Conservation (phyloP, 2,329 filamentous ascomycete genomes). For the Talaromyces sp. region DNA sequence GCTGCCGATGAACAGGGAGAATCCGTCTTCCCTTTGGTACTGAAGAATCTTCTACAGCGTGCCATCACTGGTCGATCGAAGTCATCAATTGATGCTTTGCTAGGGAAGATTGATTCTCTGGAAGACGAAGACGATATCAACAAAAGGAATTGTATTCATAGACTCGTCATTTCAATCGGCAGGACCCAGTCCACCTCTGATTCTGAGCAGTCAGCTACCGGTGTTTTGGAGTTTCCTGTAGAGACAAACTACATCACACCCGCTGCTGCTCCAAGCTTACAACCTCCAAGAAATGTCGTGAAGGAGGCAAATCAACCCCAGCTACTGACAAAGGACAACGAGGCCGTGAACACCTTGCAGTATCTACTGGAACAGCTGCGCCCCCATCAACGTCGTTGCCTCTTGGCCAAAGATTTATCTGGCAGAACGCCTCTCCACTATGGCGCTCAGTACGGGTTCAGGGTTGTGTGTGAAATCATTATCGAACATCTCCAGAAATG, state of each 20-base stretch:
- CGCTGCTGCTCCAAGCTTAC: conserved; percentile 61
- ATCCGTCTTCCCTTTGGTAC: conserved; percentile 60
- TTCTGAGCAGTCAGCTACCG: conserved; percentile 48
- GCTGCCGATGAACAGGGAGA: conserved; percentile 54
- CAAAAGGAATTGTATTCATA: conserved; percentile 86
- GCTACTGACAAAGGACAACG: conserved; percentile 63
- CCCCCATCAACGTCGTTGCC: conserved; percentile 60
- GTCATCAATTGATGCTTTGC: conserved; percentile 64
- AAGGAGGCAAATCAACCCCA: conserved; percentile 60
- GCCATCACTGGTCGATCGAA: conserved; percentile 67
- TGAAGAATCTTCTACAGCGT: conserved; percentile 40
- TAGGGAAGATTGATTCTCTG: conserved; percentile 64
- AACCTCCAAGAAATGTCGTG: conserved; percentile 57
- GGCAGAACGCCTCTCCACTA: conserved; percentile 87
- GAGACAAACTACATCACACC: conserved; percentile 75
- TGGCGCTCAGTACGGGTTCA: conserved; percentile 89
- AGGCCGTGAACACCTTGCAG: conserved; percentile 64
- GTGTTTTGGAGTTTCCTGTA: conserved; percentile 44
- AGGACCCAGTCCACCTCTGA: conserved; percentile 59
- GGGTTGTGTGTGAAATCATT: conserved; percentile 80
- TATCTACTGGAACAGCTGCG: conserved; percentile 64
- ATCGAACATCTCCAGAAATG: conserved; percentile 86
- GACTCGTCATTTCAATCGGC: conserved; percentile 86
- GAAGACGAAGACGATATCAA: conserved; percentile 92
- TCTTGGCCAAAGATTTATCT: conserved; percentile 68